Percentiles rank a stretch among this genome's conserved stretches.
Evolutionary conservation across 257 asterid species (phyloP).

Genomic region (Linaria vulgaris): DNA sequence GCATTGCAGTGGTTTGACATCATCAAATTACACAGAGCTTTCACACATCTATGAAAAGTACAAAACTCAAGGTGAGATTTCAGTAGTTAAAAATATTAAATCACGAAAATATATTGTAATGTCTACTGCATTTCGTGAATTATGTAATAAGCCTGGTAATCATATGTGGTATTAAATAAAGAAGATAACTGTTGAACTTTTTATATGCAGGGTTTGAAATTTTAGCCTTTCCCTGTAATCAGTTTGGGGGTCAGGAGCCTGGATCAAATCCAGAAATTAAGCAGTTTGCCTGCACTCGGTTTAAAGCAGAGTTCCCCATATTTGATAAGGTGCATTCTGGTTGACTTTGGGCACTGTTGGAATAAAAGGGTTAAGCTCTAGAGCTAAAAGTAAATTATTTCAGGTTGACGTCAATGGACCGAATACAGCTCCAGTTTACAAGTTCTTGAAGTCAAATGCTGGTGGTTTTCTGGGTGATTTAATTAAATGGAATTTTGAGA

Average conservation of each 20-base stretch:
- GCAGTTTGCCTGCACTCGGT: constrained; percentile 82
- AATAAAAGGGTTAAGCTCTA: not conserved
- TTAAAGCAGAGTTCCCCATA: constrained; percentile 87
- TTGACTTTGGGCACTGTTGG: constrained; percentile 1
- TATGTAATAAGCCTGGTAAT: not conserved
- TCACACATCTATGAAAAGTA: constrained; percentile 72
- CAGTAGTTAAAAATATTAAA: constrained; percentile 1
- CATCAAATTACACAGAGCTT: constrained; percentile 87
- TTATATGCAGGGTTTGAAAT: constrained; percentile 78
- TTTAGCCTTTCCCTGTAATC: constrained; percentile 94
- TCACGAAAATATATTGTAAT: not conserved
- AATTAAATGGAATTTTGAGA: constrained; percentile 96
- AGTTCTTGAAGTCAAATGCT: constrained; percentile 72
- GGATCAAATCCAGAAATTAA: constrained; percentile 85
- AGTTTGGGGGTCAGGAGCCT: constrained; percentile 96
- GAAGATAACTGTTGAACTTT: not conserved
- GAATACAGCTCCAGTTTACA: constrained; percentile 86
- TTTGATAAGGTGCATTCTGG: constrained; percentile 68
- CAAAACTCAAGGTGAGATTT: constrained; percentile 79
- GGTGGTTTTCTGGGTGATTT: constrained; percentile 88
- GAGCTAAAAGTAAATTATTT: constrained; percentile 23
- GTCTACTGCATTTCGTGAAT: not conserved
- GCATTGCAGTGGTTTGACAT: constrained; percentile 79
- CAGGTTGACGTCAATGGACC: constrained; percentile 98
- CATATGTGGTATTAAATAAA: constrained; percentile 5